Base-by-base conservation (phyloP, 371 early-diverging fungal species). In the Entomophthora muscae region DNA sequence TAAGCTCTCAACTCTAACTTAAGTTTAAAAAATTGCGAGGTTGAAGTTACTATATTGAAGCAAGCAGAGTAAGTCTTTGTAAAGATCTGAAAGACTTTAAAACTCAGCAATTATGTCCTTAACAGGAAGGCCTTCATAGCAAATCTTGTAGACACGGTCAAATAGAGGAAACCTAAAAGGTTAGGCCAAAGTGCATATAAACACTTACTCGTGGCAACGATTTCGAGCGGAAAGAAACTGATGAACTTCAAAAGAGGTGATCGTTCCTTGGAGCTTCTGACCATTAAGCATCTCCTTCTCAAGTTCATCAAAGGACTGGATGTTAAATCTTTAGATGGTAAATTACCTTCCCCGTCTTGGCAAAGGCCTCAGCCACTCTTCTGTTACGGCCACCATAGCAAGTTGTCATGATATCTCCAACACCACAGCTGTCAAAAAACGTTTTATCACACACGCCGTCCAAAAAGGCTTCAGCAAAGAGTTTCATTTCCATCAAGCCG, bases 371-470 rank as follows among this genome's bases (percentile, higher is more conserved):
- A 1, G 93, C 93, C 12, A 95, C 85, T 63, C 83, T 84, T 57
- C 95, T 82, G 79, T 99, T 99, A 63, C 99, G 85, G 13, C 99
- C 99, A 61, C 91, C 92, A 60, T 85, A 83, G 73, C 98, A 96
- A 1, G 97, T 95, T 0, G 98, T 95, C 66, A 99, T 91, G 51
- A 99, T 67, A 70, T 86, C 88, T 5, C 86, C 89, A 21, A 86
- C 83, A 61, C 99, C 99, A 71, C 97, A 98, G 63, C 89, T 89
- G 73, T 98, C 95, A 70, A 96, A 90, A 71, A 98, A 91, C 21
- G 95, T 94, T 64, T 85, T 86, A 53, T 86, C 85, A 60, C 81
- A 79, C 23, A 91, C 89, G 63, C 83, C 82, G 51, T 75, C 70
- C 73, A 88, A 85, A 72, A 89, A 90, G 56, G 76, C 77, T 64